These are phyloP conservation scores for Triangularia verruculosa DNA, from an alignment of 2,329 filamentous ascomycete genomes.

Conservation along the genomic window DNA sequence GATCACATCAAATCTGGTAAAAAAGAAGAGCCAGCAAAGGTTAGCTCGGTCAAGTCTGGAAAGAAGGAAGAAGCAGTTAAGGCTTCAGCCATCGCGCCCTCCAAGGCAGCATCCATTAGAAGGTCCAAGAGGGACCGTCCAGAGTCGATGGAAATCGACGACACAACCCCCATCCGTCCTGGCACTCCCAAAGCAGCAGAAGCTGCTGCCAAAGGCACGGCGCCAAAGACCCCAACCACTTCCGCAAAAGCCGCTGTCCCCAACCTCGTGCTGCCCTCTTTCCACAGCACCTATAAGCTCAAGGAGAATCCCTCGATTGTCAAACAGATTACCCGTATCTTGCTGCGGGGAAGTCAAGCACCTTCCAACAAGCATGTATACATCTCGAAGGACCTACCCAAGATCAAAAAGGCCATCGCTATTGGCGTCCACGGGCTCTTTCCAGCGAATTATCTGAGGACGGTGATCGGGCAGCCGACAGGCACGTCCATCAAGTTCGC, in stretches of 20 bases:
- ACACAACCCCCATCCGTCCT: slow-evolving; percentile 36
- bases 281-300: slow-evolving; percentile 64
- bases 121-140: slow-evolving; percentile 44
- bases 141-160: slow-evolving; percentile 47
- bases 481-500: slow-evolving; percentile 94
- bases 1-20: slow-evolving; percentile 29
- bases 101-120: slow-evolving; percentile 13
- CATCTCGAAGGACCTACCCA: slow-evolving; percentile 64
- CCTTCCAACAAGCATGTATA: slow-evolving; percentile 66
- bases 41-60: slow-evolving; percentile 28
- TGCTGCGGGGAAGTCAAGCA: slow-evolving; percentile 54
- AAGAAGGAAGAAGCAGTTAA: slow-evolving; percentile 33
- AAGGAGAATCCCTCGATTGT: slow-evolving; percentile 67
- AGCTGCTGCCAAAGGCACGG: slow-evolving; percentile 3
- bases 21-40: slow-evolving; percentile 34
- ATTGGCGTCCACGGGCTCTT: slow-evolving; percentile 96
- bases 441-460: slow-evolving; percentile 80
- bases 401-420: slow-evolving; percentile 80
- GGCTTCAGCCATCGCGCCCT: slow-evolving; percentile 3
- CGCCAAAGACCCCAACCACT: slow-evolving; percentile 28
- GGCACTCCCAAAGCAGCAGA: slow-evolving; percentile 35
- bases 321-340: slow-evolving; percentile 60
- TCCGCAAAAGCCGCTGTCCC: slow-evolving; percentile 41
- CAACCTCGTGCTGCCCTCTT: slow-evolving; percentile 69
- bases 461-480: slow-evolving; percentile 89